phyloP scores from a whole-genome alignment of 2,329 filamentous ascomycete species.

The Curvularia verruculosa region DNA sequence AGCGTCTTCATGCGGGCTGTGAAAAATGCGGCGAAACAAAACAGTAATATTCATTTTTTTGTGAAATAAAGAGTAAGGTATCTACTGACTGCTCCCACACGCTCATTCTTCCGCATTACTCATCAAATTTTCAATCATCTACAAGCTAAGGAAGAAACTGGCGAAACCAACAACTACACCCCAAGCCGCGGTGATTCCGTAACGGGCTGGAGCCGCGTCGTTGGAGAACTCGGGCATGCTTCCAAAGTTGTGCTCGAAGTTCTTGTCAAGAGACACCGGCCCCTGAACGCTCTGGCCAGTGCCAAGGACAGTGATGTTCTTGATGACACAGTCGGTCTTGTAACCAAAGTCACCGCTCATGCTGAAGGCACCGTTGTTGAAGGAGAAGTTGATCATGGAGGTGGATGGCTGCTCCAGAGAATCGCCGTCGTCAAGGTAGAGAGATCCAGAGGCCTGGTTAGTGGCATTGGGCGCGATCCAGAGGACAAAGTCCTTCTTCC shows the following conservation, averaged over 20 bases:
- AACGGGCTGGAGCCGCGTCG: neutral
- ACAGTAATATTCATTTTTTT: neutral
- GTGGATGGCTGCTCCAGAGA: constrained; percentile 64
- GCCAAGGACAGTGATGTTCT: constrained; percentile 39
- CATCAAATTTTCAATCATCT: neutral
- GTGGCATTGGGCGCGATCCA: constrained; percentile 68
- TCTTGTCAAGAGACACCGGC: constrained; percentile 49
- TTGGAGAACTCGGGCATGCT: constrained; percentile 1
- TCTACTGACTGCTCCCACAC: neutral
- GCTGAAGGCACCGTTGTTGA: constrained; percentile 59
- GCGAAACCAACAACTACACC: neutral
- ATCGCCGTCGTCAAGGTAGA: constrained; percentile 81
- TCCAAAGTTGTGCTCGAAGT: constrained; percentile 18
- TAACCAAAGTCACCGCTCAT: constrained; percentile 64
- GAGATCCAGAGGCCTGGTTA: constrained; percentile 67
- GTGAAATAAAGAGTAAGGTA: neutral
- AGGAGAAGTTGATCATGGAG: constrained; percentile 66
- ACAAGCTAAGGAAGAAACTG: constrained; percentile 4
- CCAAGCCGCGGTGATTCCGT: neutral
- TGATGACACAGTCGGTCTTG: constrained; percentile 28
- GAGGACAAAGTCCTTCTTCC: constrained; percentile 72
- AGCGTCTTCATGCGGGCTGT: neutral
- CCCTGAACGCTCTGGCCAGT: constrained; percentile 58
- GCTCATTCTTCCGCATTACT: neutral
- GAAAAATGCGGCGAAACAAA: neutral